Percentiles rank a stretch among this genome's conserved stretches.
Conservation (phyloP, 192 early-diverging fungal species). For the Pecoramyces ruminantium region DNA sequence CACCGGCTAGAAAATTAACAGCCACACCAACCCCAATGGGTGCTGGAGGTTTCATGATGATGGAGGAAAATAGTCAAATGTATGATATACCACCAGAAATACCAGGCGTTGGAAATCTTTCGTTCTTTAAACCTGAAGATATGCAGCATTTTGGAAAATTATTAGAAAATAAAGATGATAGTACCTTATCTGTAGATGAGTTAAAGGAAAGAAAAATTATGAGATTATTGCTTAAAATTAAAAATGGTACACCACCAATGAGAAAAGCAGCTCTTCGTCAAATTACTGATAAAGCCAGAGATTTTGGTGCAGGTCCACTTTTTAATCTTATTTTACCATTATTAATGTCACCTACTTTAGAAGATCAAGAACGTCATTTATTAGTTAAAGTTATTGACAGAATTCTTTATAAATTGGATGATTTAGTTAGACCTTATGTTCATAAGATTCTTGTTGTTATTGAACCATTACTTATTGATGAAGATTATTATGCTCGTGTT, state of each 20-base stretch:
- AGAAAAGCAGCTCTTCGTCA: slow-evolving; percentile 84
- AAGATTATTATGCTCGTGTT: slow-evolving; percentile 90
- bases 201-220: slow-evolving; percentile 90
- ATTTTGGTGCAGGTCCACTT: slow-evolving; percentile 81
- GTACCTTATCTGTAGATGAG: slow-evolving; percentile 64
- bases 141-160: slow-evolving; percentile 93
- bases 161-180: slow-evolving; percentile 63
- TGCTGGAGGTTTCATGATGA: slow-evolving; percentile 74
- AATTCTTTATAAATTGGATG: slow-evolving; percentile 87
- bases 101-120: slow-evolving; percentile 68
- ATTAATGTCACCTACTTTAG: slow-evolving; percentile 89
- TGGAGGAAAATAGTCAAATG: slow-evolving; percentile 48
- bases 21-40: slow-evolving; percentile 78
- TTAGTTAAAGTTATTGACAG: slow-evolving; percentile 97
- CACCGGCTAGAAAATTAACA: slow-evolving; percentile 84
- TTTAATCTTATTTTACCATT: slow-evolving; percentile 94
- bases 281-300: slow-evolving; percentile 88
- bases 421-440: slow-evolving; percentile 85
- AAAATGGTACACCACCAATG: slow-evolving; percentile 91
- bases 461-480: slow-evolving; percentile 91
- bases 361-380: slow-evolving; percentile 96
- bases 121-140: slow-evolving; percentile 92
- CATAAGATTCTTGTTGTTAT: slow-evolving; percentile 99
- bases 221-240: slow-evolving; percentile 88
- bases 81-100: slow-evolving; percentile 69